Evolutionary conservation across 352 stramenopile genomes (phyloP).

Genomic region (Nannochloropsis limnetica): DNA sequence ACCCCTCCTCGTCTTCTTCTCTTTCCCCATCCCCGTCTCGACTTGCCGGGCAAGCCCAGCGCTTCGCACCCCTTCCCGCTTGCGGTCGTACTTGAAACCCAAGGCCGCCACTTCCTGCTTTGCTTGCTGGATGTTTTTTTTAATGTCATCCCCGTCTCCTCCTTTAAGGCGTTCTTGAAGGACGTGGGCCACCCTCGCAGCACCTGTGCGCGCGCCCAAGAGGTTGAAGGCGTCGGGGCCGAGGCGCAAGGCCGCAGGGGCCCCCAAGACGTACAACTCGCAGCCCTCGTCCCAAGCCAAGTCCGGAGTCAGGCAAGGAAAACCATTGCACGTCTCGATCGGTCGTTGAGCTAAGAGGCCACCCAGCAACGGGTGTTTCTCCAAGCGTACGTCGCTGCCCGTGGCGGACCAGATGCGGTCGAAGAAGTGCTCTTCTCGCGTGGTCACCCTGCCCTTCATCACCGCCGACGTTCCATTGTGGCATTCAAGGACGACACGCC

Average conservation of each 20-base stretch:
- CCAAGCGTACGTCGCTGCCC: conserved; percentile 7
- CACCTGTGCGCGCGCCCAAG: conserved; percentile 14
- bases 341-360: neutral
- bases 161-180: neutral
- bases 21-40: neutral
- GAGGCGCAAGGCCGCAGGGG: neutral
- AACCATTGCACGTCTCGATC: neutral
- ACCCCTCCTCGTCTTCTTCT: neutral
- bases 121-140: neutral
- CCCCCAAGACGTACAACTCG: neutral
- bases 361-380: neutral
- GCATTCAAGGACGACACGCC: neutral
- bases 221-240: conserved; percentile 19
- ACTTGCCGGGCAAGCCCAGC: neutral
- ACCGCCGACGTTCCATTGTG: neutral
- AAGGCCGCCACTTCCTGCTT: conserved; percentile 15
- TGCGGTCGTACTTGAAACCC: conserved; percentile 21
- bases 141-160: neutral
- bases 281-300: neutral
- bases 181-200: neutral
- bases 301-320: conserved; percentile 6
- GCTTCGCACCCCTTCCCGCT: neutral
- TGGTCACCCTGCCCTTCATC: neutral
- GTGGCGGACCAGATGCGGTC: conserved; percentile 30
- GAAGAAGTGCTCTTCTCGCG: neutral